A percentile compares a stretch with the other conserved stretches of the same genome.
phyloP scores from a whole-genome alignment of 768 basidiomycete genomes.

The Lactifluus echinatus region DNA sequence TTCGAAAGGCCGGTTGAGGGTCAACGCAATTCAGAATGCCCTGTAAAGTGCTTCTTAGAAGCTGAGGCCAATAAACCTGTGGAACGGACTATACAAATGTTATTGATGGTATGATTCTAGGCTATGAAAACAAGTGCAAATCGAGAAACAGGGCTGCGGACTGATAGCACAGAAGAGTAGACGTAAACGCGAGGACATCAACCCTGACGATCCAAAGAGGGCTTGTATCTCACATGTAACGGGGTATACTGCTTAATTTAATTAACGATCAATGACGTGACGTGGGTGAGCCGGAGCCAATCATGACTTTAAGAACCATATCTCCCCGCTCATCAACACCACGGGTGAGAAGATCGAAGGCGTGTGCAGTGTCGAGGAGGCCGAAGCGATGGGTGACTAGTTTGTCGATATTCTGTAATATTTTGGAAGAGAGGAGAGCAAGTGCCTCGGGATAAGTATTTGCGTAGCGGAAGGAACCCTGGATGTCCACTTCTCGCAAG shows the following conservation, averaged over 20 bases:
- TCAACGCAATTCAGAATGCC: too few species aligned
- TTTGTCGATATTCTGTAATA: slow-evolving; percentile 54
- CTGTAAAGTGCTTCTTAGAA: too few species aligned
- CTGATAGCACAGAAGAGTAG: not conserved
- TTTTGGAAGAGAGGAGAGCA: slow-evolving; percentile 52
- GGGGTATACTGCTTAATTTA: slow-evolving; percentile 16
- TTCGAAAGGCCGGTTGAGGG: too few species aligned
- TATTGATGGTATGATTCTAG: slow-evolving; percentile 9
- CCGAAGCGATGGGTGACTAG: slow-evolving; percentile 73
- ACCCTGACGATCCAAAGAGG: not conserved
- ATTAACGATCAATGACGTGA: slow-evolving; percentile 6
- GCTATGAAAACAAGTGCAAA: slow-evolving; percentile 5
- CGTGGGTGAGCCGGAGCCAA: slow-evolving; percentile 33
- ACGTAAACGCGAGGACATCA: slow-evolving; percentile 1
- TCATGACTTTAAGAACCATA: slow-evolving; percentile 87
- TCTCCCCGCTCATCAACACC: slow-evolving; percentile 74
- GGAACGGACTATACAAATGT: not conserved
- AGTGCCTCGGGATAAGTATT: slow-evolving; percentile 89
- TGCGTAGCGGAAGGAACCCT: slow-evolving; percentile 85
- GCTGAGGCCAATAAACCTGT: not conserved
- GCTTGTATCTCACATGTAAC: slow-evolving; percentile 3
- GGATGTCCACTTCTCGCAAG: slow-evolving; percentile 84
- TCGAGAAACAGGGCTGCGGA: not conserved
- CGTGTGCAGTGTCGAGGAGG: slow-evolving; percentile 55
- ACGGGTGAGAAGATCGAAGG: slow-evolving; percentile 72